Conservation (phyloP, 1,284 basidiomycete genomes). For the Trichosporon inkin region DNA sequence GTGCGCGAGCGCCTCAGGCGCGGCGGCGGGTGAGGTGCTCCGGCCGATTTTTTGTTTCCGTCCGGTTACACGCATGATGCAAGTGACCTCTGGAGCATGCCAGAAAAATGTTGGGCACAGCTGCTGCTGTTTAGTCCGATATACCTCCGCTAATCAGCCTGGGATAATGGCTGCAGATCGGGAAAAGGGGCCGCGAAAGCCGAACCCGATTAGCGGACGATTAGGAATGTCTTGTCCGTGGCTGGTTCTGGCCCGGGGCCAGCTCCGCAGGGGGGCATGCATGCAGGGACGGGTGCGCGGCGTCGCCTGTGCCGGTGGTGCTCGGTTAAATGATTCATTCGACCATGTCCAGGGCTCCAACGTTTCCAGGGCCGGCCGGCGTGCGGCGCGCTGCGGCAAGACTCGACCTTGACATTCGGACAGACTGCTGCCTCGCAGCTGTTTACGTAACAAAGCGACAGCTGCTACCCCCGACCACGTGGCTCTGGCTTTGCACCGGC, state of each 20-base stretch:
- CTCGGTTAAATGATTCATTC: neutral
- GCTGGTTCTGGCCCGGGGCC: no score
- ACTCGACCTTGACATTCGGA: no score
- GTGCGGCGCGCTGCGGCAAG: no score
- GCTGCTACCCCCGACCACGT: no score
- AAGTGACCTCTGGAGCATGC: neutral
- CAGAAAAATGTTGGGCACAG: neutral
- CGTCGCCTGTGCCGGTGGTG: neutral
- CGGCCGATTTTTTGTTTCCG: constrained; percentile 13
- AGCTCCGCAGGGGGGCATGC: neutral
- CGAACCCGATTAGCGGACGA: neutral
- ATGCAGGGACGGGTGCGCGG: no score
- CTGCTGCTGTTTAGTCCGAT: neutral
- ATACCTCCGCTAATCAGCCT: neutral
- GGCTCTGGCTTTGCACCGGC: no score
- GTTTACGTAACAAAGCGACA: no score
- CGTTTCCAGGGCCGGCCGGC: neutral
- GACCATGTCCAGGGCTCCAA: neutral
- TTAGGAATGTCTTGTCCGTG: neutral
- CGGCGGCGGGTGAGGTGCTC: constrained; percentile 1
- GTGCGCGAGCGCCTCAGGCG: neutral
- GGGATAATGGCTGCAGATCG: neutral
- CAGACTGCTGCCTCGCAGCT: no score
- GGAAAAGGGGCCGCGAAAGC: constrained; percentile 1
- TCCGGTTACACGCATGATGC: neutral